A percentile compares a stretch with the other conserved stretches of the same genome.
Conservation (phyloP, 106 monocot species). For the Alisma plantagoaquatica region DNA sequence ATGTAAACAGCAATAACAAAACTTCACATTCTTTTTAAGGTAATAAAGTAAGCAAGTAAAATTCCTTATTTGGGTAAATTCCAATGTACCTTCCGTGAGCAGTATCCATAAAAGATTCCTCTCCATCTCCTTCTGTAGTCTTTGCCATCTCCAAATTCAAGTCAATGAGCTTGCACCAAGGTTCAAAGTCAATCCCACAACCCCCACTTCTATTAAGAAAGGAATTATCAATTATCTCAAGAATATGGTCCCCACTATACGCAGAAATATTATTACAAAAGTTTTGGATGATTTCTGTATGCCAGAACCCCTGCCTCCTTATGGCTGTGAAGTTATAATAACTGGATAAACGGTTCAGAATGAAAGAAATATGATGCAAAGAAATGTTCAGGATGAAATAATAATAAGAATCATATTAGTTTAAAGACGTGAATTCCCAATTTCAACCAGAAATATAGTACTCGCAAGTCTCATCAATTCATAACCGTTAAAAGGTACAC, state of each 20-base stretch:
- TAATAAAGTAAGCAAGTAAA: background rate
- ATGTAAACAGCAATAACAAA: background rate
- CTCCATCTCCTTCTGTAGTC: constrained; percentile 28
- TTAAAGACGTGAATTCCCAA: too few species aligned
- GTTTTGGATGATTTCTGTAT: too few species aligned
- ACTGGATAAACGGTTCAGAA: too few species aligned
- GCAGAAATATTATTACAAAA: background rate
- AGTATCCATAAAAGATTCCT: too few species aligned
- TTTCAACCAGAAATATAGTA: too few species aligned
- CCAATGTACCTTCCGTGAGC: constrained; percentile 16
- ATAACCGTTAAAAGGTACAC: too few species aligned
- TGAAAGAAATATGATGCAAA: too few species aligned
- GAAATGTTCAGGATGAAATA: too few species aligned
- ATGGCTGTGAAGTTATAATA: too few species aligned
- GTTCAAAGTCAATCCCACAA: constrained; percentile 40
- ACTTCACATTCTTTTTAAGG: background rate
- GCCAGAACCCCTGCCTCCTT: too few species aligned
- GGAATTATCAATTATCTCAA: constrained; percentile 12
- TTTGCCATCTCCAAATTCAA: constrained; percentile 30
- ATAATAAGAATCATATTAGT: too few species aligned
- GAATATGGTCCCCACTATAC: background rate
- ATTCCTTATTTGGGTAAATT: constrained; percentile 45
- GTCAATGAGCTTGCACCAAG: constrained; percentile 50
- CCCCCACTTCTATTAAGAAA: constrained; percentile 26
- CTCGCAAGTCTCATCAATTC: too few species aligned